These are phyloP conservation scores for Aspergillus flavus DNA, from an alignment of 2,329 filamentous ascomycete genomes.

Conservation along the genomic window DNA sequence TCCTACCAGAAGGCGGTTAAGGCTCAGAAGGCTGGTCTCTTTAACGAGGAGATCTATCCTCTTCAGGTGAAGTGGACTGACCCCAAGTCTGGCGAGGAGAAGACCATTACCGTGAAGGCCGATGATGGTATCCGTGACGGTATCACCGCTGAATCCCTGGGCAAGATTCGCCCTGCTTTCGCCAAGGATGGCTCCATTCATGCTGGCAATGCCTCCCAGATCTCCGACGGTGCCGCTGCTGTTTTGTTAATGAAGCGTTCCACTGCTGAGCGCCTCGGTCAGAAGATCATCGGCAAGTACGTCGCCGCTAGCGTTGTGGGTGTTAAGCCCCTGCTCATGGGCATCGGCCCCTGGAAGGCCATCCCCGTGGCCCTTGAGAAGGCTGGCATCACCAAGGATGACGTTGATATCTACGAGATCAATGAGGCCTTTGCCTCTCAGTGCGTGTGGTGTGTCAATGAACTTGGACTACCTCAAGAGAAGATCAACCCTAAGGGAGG, in stretches of 20 bases:
- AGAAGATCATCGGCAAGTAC: constrained; percentile 90
- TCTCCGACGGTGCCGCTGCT: constrained; percentile 92
- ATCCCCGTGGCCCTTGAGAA: constrained; percentile 91
- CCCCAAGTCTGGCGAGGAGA: constrained; percentile 84
- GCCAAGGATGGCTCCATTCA: constrained; percentile 91
- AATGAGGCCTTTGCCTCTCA: constrained; percentile 98
- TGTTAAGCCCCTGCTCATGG: constrained; percentile 92
- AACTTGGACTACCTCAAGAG: constrained; percentile 76
- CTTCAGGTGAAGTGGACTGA: constrained; percentile 86
- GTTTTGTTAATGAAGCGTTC: constrained; percentile 94
- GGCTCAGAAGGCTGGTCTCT: constrained; percentile 86
- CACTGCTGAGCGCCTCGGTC: constrained; percentile 83
- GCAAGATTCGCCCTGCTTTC: constrained; percentile 88
- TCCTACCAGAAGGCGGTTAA: constrained; percentile 88
- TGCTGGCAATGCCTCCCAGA: constrained; percentile 93
- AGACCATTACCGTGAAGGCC: constrained; percentile 76
- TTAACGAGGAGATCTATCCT: constrained; percentile 87
- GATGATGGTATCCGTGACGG: constrained; percentile 87
- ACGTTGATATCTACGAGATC: constrained; percentile 98
- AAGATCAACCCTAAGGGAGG: constrained; percentile 98
- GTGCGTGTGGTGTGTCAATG: constrained; percentile 89
- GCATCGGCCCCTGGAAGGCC: constrained; percentile 90
- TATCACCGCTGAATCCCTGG: constrained; percentile 84
- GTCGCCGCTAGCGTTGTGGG: constrained; percentile 83
- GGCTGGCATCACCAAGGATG: constrained; percentile 81